A percentile compares a stretch with the other conserved stretches of the same genome.
These are phyloP conservation scores for Amyloporia xantha DNA, from an alignment of 768 basidiomycete species.

Conservation along the genomic window DNA sequence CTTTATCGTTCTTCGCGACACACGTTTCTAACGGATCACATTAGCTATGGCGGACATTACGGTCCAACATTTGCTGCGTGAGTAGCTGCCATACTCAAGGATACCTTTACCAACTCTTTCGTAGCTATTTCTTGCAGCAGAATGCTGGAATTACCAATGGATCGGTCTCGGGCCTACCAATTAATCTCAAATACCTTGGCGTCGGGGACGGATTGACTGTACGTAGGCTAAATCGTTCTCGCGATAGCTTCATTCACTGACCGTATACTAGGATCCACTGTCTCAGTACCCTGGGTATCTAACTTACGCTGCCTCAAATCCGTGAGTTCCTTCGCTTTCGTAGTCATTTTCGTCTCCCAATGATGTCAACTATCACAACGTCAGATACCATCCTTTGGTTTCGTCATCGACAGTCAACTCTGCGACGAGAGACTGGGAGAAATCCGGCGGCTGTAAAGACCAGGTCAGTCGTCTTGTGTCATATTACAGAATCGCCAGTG, in stretches of 20 bases:
- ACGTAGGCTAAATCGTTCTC: constrained; percentile 13
- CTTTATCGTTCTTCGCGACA: neutral
- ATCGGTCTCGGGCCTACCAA: constrained; percentile 34
- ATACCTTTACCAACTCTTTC: neutral
- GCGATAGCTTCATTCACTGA: neutral
- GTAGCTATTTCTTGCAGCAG: constrained; percentile 47
- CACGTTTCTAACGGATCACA: constrained; percentile 4
- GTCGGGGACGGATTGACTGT: constrained; percentile 60
- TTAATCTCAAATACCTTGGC: constrained; percentile 59
- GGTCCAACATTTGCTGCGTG: constrained; percentile 31
- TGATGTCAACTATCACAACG: neutral
- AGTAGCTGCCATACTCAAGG: neutral
- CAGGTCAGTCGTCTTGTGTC: constrained; percentile 32
- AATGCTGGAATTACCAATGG: constrained; percentile 49
- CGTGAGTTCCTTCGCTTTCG: constrained; percentile 17
- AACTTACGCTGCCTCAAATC: constrained; percentile 46
- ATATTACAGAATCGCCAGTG: no score
- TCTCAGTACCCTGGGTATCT: constrained; percentile 55
- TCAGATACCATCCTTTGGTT: constrained; percentile 46
- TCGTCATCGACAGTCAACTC: constrained; percentile 31
- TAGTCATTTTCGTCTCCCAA: neutral
- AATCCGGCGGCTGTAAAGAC: constrained; percentile 41
- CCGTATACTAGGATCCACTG: constrained; percentile 27
- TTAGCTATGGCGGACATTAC: constrained; percentile 33
- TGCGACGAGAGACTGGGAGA: constrained; percentile 39